Evolutionary conservation across 179 eudicot species (phyloP), one percentile per base, ranked within the genome.

Genomic region (Silene coronaria): DNA sequence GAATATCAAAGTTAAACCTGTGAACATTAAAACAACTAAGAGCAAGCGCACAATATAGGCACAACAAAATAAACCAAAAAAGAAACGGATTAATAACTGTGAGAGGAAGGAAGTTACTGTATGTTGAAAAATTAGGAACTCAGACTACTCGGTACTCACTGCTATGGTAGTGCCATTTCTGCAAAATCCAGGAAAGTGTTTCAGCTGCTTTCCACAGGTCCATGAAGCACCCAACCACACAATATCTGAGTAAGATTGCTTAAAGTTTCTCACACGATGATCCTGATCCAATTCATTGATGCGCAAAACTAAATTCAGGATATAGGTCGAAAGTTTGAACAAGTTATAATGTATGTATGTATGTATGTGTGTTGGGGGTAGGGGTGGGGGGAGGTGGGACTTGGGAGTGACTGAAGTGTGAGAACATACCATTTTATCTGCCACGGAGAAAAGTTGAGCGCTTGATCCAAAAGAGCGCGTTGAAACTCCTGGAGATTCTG

Each of bases 151-250:
- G 21, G 19, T 53, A 17, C 90, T 89, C 85, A 96, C 99, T 65
- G 85, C 78, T 45, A 96, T 93, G 24, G 89, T 85, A 67, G 89
- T 89, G 74, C 94, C 96, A 77, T 90, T 96, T 80, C 97, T 84
- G 82, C 83, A 80, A 82, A 96, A 96, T 64, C 87, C 86, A 26
- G 96, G 90, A 72, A 82, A 93, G 80, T 96, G 98, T 76, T 84
- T 96, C 48, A 96, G 92, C 79, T 90, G 98, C 85, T 96, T 93
- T 63, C 92, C 90, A 78, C 98, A 96, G 27, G 80, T 74, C 97
- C 99, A 93, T 46, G 97, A 76, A 66, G 78, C 85, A 80, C 97
- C 99, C 68, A 97, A 81, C 96, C 98, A 96, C 75, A 82, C 83
- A 77, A 96, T 87, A 66, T 88, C 98, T 22, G 96, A 86, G 74